A percentile compares a stretch with the other conserved stretches of the same genome.
Conservation (phyloP, 441 rosid species). For the Gossypium gossypioides region DNA sequence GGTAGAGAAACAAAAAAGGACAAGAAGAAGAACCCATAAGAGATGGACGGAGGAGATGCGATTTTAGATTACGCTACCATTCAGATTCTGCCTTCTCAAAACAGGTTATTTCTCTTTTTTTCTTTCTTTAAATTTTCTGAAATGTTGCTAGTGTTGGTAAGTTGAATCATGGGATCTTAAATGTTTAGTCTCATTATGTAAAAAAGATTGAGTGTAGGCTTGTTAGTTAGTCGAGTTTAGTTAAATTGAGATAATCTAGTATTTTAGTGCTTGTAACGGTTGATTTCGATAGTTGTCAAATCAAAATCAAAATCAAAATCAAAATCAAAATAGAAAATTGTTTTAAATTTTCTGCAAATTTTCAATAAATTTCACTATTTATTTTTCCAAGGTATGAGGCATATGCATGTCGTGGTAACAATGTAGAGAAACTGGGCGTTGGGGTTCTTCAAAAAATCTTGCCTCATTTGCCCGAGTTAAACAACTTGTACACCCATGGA, state of each 20-base stretch:
- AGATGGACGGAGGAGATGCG: conserved; percentile 25
- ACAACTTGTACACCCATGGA: conserved; percentile 30
- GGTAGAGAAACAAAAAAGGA: neutral
- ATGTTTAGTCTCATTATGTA: too few species aligned
- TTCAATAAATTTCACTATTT: neutral
- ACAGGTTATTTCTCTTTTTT: conserved; percentile 25
- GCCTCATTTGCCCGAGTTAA: conserved; percentile 40
- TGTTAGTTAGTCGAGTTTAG: too few species aligned
- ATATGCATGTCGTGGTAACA: conserved; percentile 28
- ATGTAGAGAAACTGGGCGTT: conserved; percentile 39
- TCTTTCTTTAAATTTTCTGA: neutral
- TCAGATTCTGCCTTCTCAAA: conserved; percentile 35
- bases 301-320: too few species aligned
- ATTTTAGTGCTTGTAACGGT: too few species aligned
- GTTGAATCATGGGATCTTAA: too few species aligned
- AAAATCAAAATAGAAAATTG: too few species aligned
- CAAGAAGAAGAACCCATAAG: neutral
- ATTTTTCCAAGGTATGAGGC: conserved; percentile 40
- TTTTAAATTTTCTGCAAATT: neutral
- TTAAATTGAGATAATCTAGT: too few species aligned
- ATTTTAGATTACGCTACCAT: conserved; percentile 43
- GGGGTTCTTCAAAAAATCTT: conserved; percentile 42
- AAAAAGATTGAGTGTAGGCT: too few species aligned
- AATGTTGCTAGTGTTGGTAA: neutral
- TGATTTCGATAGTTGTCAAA: too few species aligned